Base-by-base conservation (phyloP, 768 basidiomycete species). In the Filobasidium wieringae region DNA sequence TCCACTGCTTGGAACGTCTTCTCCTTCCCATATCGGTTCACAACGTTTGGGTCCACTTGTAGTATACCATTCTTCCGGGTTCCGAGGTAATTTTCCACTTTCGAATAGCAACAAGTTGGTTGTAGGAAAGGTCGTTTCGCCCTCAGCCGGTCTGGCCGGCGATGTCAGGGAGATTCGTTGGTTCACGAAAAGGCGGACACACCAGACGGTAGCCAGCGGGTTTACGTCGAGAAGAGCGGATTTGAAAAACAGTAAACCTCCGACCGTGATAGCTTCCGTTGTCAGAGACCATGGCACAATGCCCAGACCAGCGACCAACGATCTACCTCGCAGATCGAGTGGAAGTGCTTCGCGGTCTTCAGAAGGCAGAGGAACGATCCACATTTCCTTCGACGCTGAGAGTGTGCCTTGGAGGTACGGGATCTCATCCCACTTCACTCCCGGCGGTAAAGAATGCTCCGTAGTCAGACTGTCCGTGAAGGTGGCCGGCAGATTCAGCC, bases 21-120 rank as follows among this genome's bases (percentile, higher is more conserved):
- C 15, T 11, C 71, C 71, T 14, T 70, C 53, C 66, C 66, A 72
- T 4, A 72, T 51, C 15, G 60, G 45, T 8, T 66, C 36, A n/a
- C n/a, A n/a, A n/a, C n/a, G n/a, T n/a, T n/a, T n/a, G n/a, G n/a
- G n/a, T n/a, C n/a, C 43, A 14, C 29, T 47, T 17, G 15, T 22
- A 22, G 47, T 36, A 40, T 50, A 50, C n/a, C 56, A 36, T 4
- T 57, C 56, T n/a, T 57, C 50, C 7, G 29, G 31, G 32, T 34
- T 40, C 27, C 34, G 43, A 29, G 51, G 57, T 33, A 58, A 39
- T 32, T 51, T 50, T 7, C 60, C 60, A 19, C 53, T 22, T 27
- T 61, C 60, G 15, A 53, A 55, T 3, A 61, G 29, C 17, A 57
- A 33, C 50, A 61, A 26, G 32, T 36, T 34, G 1, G 41, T 52